phyloP scores from a whole-genome alignment of 441 rosid species.

The Capsella rubella region DNA sequence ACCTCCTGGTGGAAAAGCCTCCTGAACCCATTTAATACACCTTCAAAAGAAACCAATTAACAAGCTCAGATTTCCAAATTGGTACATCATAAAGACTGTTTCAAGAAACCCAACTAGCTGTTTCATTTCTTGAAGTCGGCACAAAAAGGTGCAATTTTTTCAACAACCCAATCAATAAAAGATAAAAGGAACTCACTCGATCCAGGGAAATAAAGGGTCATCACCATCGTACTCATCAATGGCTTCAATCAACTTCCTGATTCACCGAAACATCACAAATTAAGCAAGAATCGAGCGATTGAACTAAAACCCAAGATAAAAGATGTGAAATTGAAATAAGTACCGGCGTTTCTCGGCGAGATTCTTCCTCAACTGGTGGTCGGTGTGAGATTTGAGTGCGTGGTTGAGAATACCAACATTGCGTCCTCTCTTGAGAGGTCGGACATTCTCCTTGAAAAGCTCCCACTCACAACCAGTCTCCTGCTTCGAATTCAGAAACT shows the following conservation, averaged over 20 bases:
- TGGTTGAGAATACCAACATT: conserved; percentile 70
- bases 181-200: conserved; percentile 57
- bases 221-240: conserved; percentile 79
- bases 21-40: conserved; percentile 95
- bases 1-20: conserved; percentile 84
- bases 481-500: conserved; percentile 72
- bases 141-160: neutral
- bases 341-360: conserved; percentile 78
- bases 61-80: conserved; percentile 8
- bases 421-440: conserved; percentile 91
- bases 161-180: neutral
- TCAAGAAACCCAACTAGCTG: conserved; percentile 9
- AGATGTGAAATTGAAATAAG: neutral
- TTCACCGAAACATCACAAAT: neutral
- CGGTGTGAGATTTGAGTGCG: conserved; percentile 71
- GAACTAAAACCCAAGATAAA: neutral
- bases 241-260: conserved; percentile 74
- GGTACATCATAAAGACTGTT: neutral
- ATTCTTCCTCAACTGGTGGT: conserved; percentile 56
- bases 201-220: conserved; percentile 89
- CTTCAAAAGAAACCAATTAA: conserved; percentile 42
- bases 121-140: neutral
- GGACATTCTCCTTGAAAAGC: conserved; percentile 84
- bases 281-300: neutral
- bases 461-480: conserved; percentile 92